These are phyloP conservation scores for Santalum album DNA, from an alignment of 164 flowering plant species.

Conservation along the genomic window DNA sequence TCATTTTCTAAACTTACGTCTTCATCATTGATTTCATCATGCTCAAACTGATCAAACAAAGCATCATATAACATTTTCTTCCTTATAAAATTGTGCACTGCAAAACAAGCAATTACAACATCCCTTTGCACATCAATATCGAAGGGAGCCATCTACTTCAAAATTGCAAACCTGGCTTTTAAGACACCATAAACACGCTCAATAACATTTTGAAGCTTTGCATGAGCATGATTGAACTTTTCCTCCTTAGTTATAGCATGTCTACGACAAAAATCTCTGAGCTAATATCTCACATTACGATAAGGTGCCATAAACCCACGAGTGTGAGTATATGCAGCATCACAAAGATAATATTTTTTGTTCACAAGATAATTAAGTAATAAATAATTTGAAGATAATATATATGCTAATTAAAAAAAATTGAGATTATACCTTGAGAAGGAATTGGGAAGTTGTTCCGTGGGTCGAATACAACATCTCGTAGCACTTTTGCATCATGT, in stretches of 20 bases:
- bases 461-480: background rate
- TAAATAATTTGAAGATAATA: background rate
- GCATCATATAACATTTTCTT: background rate
- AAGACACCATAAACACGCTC: background rate
- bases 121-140: background rate
- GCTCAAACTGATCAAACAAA: too few relatives aligned
- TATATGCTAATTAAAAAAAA: background rate
- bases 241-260: background rate
- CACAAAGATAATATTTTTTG: background rate
- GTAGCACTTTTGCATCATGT: background rate
- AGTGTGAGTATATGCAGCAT: background rate
- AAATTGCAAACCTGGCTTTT: background rate
- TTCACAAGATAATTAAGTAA: too few relatives aligned
- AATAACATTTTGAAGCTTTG: background rate
- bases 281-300: background rate
- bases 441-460: background rate
- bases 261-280: background rate
- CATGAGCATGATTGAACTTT: background rate
- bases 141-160: background rate
- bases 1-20: too few relatives aligned
- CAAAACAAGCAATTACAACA: background rate
- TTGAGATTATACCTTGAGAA: background rate
- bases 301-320: background rate
- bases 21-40: too few relatives aligned
- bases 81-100: background rate